Evolutionary conservation across 805 yeast genomes (phyloP), one percentile per base, ranked within the genome.

Genomic region (Ogataea dorogensis): DNA sequence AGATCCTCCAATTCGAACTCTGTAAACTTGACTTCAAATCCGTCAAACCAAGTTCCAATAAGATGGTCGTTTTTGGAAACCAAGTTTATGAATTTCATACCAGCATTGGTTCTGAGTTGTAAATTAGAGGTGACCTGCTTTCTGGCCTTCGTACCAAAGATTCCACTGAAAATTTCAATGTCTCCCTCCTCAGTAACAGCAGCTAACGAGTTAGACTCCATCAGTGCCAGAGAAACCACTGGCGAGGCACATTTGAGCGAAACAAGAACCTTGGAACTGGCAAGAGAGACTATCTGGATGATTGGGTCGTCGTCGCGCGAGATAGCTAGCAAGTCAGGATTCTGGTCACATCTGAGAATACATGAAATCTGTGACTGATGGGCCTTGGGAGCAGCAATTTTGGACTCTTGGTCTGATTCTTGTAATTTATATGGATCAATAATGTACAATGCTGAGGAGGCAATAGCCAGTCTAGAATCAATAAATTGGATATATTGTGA

Each of bases 221-320:
- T 43, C 10, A 53, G 46, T 36, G 51, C 58, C 44, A 60, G 54
- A 17, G 53, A 43, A n/a, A 38, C 44, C 8, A 61, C 63, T 18
- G 43, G 55, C 19, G 58, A 65, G 17, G 60, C 54, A 0, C 68
- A 58, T 37, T 61, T 60, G 11, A 64, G 38, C 7, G 67, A 64
- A 25, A 59, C 59, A 1, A 55, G 46, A 11, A 56, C 27, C 33
- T 44, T 54, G 53, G 43, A 44, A 56, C 42, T 36, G 41, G 58
- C 19, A 42, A 57, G 15, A 42, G 65, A 47, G 50, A 69, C 38
- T 44, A 65, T 31, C 50, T 55, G 63, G n/a, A 71, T 53, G 7
- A 50, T 42, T 5, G 58, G 38, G 20, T 56, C 65, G 13, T 52
- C 33, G 4, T 40, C 45, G 19, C 70, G 54, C 15, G 61, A 58